Conservation (phyloP, 176 grass and related monocot genomes). For the Carex parvula region DNA sequence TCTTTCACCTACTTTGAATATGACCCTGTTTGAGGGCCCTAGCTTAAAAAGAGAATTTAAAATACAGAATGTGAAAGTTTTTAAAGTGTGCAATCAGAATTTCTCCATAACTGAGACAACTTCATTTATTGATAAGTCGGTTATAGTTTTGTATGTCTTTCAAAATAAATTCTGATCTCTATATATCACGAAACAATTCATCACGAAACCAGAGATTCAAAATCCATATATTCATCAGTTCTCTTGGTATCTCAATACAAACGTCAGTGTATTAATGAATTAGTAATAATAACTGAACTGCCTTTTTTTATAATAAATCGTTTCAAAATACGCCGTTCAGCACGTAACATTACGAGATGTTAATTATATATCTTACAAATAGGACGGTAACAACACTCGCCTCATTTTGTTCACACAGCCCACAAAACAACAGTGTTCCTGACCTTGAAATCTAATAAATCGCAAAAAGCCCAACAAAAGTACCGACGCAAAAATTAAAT, state of each 20-base stretch:
- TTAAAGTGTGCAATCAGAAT: background rate
- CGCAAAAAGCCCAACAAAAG: background rate
- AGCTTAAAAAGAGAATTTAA: background rate
- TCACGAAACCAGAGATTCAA: background rate
- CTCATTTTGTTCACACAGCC: background rate
- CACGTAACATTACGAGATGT: background rate
- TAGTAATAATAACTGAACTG: background rate
- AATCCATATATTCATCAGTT: background rate
- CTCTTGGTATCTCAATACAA: background rate
- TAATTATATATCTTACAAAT: background rate
- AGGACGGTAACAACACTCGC: background rate
- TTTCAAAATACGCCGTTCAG: background rate
- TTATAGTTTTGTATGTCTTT: background rate
- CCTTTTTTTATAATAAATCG: background rate
- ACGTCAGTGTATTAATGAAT: background rate
- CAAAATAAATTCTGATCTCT: background rate
- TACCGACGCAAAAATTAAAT: background rate
- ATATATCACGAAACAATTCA: background rate
- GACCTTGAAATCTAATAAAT: too few species aligned
- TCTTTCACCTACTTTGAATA: slow-evolving; percentile 12
- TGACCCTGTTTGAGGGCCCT: background rate
- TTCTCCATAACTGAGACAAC: background rate
- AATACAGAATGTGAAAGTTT: background rate
- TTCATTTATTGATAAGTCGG: background rate
- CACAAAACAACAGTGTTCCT: too few species aligned